These are phyloP conservation scores for Pittosporum tobira DNA, from an alignment of 129 eudicot species.

Conservation along the genomic window DNA sequence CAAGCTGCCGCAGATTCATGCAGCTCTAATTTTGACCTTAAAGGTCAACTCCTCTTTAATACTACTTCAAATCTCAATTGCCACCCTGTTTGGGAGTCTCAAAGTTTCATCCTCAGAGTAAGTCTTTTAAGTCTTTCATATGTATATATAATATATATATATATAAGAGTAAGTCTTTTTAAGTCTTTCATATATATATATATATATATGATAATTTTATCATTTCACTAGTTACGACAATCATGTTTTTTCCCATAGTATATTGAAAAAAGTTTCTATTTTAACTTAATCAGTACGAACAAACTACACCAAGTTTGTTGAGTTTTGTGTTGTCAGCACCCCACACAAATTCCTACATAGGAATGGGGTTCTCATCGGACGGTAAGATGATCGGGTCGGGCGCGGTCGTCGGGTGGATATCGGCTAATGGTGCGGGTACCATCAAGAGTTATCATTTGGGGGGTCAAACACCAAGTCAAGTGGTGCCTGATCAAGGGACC, in stretches of 20 bases:
- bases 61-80: slow-evolving; percentile 55
- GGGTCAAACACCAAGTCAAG: slow-evolving; percentile 38
- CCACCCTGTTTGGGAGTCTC: slow-evolving; percentile 49
- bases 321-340: slow-evolving; percentile 80
- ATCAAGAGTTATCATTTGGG: slow-evolving; percentile 47
- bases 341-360: slow-evolving; percentile 47
- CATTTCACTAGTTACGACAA: too few species aligned
- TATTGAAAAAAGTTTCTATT: too few species aligned
- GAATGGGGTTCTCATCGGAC: slow-evolving; percentile 63
- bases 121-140: too few species aligned
- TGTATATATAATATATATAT: too few species aligned
- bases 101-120: slow-evolving; percentile 69
- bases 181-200: too few species aligned
- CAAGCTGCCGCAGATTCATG: slow-evolving; percentile 60
- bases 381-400: slow-evolving; percentile 87
- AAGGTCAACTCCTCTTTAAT: slow-evolving; percentile 35
- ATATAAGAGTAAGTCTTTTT: too few species aligned
- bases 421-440: slow-evolving; percentile 15
- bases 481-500: slow-evolving; percentile 44
- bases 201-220: too few species aligned
- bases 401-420: slow-evolving; percentile 77
- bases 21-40: slow-evolving; percentile 25
- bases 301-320: slow-evolving; percentile 55
- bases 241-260: too few species aligned
- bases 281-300: slow-evolving; percentile 63